Evolutionary conservation across 768 basidiomycete species (phyloP), one percentile per base, ranked within the genome.

Genomic region (Pisolithus microcarpus): DNA sequence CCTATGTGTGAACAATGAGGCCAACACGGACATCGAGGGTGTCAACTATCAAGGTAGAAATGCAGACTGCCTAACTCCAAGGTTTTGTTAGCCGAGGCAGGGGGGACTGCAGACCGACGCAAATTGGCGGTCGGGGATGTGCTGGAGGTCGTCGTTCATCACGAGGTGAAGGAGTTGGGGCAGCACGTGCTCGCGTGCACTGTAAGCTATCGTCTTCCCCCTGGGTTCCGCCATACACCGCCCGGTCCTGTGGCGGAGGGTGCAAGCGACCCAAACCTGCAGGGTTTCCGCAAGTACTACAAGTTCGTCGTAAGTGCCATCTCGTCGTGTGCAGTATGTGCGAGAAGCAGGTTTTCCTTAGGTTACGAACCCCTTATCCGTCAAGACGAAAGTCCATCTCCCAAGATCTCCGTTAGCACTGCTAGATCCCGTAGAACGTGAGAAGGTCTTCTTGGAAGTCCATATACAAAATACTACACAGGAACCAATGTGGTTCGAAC

Each of bases 151-250:
- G 70, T 87, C 15, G 84, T 91, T 1, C 75, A 81, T 53, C 87
- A 91, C 60, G 94, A 97, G 70, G 88, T 96, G 57, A 96, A 96
- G 68, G 93, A 97, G 62, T 74, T 95, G 18, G 92, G 91, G 1
- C 83, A 91, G 61, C 92, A 95, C 65, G 88, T 94, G 10, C 71
- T 97, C 37, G 88, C 83, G 2, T 92, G 91, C 61, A 82, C 82
- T 6, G 87, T 95, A 24, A 78, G 79, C 21, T 96, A 95, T 72
- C 82, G 79, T n/a, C 73, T 86, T 10, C 83, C 84, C 3, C 75
- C 77, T 15, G 77, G 78, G 51, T 68, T 73, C 42, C 77, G 79
- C n/a, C 67, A 71, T 23, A 62, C 75, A 5, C 34, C 13, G 13
- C 74, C 77, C 7, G 74, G 72, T n/a, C 68, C 76, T 15, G 62